These are phyloP conservation scores for Chernovozyma aurita DNA, from an alignment of 1,139 yeast species.

Conservation along the genomic window DNA sequence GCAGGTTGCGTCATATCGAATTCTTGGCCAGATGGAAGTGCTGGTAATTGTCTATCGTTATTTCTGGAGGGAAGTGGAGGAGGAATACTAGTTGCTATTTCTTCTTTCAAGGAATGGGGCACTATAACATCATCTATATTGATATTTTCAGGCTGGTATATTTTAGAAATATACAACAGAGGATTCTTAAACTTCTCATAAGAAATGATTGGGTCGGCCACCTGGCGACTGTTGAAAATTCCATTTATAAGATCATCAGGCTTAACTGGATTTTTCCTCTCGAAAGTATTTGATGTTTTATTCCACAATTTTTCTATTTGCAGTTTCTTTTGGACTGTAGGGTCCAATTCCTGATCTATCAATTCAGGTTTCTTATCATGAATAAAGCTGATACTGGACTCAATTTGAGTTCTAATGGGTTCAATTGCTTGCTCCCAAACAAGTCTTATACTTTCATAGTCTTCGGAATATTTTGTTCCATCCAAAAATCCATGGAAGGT, in stretches of 20 bases:
- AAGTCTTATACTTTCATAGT: constrained; percentile 18
- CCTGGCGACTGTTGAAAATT: constrained; percentile 26
- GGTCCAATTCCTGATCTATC: constrained; percentile 27
- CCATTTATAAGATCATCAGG: constrained; percentile 28
- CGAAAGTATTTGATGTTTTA: constrained; percentile 22
- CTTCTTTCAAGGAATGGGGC: constrained; percentile 8
- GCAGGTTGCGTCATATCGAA: neutral
- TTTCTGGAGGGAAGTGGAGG: constrained; percentile 2
- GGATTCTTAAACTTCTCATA: constrained; percentile 29
- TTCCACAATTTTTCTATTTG: constrained; percentile 24
- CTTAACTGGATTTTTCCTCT: constrained; percentile 23
- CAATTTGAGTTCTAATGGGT: constrained; percentile 31
- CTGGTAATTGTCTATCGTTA: neutral
- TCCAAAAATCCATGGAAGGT: constrained; percentile 35
- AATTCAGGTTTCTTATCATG: constrained; percentile 29
- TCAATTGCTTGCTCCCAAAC: constrained; percentile 33
- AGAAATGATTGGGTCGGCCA: constrained; percentile 32
- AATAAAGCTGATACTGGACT: constrained; percentile 28
- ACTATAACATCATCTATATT: constrained; percentile 17
- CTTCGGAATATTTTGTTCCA: constrained; percentile 6
- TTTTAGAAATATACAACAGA: constrained; percentile 21
- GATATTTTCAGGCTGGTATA: constrained; percentile 26
- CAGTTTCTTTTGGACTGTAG: constrained; percentile 21
- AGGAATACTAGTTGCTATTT: neutral
- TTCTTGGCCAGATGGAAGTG: neutral